phyloP scores from a whole-genome alignment of 2,329 filamentous ascomycete genomes.

The Verticillium nubilum region DNA sequence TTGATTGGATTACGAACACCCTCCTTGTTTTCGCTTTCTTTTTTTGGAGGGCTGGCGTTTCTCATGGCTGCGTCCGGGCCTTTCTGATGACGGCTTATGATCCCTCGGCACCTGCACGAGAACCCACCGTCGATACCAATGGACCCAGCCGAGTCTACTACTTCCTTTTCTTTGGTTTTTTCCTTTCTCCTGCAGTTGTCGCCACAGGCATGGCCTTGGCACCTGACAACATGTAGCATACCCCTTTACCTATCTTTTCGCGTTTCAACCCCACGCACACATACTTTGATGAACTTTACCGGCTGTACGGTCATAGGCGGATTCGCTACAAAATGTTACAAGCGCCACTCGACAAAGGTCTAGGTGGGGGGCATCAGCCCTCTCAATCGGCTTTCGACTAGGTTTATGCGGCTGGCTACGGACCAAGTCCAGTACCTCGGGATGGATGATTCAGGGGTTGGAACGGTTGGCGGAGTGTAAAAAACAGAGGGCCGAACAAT shows the following conservation, averaged over 20 bases:
- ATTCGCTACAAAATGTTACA: slow-evolving; percentile 1
- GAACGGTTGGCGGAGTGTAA: neutral
- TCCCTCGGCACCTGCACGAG: neutral
- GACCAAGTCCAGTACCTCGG: neutral
- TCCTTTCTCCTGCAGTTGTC: neutral
- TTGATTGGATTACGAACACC: slow-evolving; percentile 4
- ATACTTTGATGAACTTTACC: slow-evolving; percentile 12
- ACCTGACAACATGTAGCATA: slow-evolving; percentile 27
- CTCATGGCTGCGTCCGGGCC: neutral
- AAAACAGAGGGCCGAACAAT: neutral
- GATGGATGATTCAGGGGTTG: neutral
- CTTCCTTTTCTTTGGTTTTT: slow-evolving; percentile 2
- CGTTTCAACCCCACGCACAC: neutral
- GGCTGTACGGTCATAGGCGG: slow-evolving; percentile 5
- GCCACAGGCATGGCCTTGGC: slow-evolving; percentile 15
- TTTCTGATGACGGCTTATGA: neutral
- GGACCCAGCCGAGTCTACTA: neutral
- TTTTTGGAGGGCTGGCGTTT: slow-evolving; percentile 1
- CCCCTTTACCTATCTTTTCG: slow-evolving; percentile 18
- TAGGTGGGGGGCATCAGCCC: neutral
- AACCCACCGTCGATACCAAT: neutral
- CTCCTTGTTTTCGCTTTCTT: slow-evolving; percentile 13
- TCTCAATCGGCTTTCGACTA: neutral
- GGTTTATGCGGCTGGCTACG: neutral
- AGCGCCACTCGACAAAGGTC: neutral